Evolutionary conservation across 2,329 filamentous ascomycete genomes (phyloP).

Genomic region (Aspergillus intermedius): DNA sequence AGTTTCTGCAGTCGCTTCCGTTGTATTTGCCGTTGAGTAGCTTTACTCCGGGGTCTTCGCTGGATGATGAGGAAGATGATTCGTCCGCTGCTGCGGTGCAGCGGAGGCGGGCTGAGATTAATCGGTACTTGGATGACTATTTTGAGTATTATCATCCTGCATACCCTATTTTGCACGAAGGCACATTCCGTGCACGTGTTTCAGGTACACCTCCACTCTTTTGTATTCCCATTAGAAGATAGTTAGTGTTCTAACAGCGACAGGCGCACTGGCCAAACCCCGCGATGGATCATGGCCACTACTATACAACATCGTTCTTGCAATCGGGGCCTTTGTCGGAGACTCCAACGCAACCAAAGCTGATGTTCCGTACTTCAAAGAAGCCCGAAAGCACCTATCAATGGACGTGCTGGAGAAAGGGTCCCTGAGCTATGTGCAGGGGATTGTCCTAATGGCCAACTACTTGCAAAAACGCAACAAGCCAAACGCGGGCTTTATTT

Average conservation of each 20-base stretch:
- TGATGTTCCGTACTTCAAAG: constrained; percentile 12
- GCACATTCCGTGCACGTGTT: constrained; percentile 13
- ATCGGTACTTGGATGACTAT: constrained; percentile 13
- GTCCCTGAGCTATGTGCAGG: constrained; percentile 15
- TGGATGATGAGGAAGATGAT: constrained; percentile 10
- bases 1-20: constrained; percentile 13
- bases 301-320: constrained; percentile 13
- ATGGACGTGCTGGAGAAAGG: constrained; percentile 16
- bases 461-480: constrained; percentile 16
- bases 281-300: constrained; percentile 14
- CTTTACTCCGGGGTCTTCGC: constrained; percentile 10
- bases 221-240: background rate
- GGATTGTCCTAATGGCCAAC: constrained; percentile 13
- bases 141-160: constrained; percentile 13
- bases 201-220: background rate
- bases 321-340: constrained; percentile 13
- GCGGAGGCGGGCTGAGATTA: constrained; percentile 2
- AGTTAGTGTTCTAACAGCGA: constrained; percentile 1
- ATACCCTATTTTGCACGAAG: constrained; percentile 14
- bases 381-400: constrained; percentile 12
- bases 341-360: constrained; percentile 12
- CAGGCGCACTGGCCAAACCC: constrained; percentile 12
- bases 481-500: constrained; percentile 13
- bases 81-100: constrained; percentile 1
- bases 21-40: constrained; percentile 12